Evolutionary conservation across 306 rosid genomes (phyloP), one percentile per base, ranked within the genome.

Genomic region (Astragalus membranaceus): DNA sequence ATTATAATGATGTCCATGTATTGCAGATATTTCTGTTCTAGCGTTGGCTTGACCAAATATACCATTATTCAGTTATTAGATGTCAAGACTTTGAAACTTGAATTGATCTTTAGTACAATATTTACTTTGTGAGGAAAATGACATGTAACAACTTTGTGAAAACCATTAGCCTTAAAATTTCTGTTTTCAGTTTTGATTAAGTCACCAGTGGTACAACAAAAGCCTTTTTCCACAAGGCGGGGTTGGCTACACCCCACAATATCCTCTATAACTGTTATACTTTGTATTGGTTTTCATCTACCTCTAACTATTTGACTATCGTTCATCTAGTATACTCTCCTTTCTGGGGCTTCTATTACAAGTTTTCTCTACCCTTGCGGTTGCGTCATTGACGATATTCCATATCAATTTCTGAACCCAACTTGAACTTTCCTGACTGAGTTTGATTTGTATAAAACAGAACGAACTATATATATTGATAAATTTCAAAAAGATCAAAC

Each of bases 91-190:
- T 69, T 20, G 66, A 15, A 23, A 57, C 57, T 57, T 13, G 76
- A 15, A 58, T 57, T 42, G 16, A 14, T 44, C 46, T 33, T 14
- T 15, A 23, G 30, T 54, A 43, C 49, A 14, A 48, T 68, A 76
- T 39, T 10, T 51, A 52, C 80, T 29, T 67, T 39, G 61, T 14
- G 53, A 52, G 70, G 65, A 69, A 52, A 68, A 41, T 76, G 49
- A 8, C 50, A 49, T 29, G 54, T 20, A 29, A 50, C 15, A 48
- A 36, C 48, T 41, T 32, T 33, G 60, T 67, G 50, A 46, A 75
- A 75, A 65, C 33, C 64, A 23, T 63, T 63, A 53, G 26, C 12
- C 12, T 42, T n/a, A n/a, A n/a, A n/a, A n/a, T n/a, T n/a, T n/a
- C n/a, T n/a, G n/a, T n/a, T n/a, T n/a, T n/a, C n/a, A n/a, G n/a